Conservation (phyloP, 2,329 filamentous ascomycete species). For the Ceratocystiopsis brevicomis region DNA sequence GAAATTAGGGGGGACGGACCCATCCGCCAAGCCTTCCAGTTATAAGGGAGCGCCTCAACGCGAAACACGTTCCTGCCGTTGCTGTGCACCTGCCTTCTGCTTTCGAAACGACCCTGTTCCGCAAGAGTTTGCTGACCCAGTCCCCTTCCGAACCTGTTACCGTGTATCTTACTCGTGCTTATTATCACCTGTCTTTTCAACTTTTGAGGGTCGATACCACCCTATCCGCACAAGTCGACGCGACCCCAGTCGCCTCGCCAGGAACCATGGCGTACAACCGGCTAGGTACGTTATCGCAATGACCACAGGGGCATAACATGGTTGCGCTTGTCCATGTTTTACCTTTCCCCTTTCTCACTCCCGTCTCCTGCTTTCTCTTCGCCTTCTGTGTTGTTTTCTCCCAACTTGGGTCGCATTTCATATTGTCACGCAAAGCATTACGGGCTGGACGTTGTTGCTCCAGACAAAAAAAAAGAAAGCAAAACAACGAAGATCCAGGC, state of each 20-base stretch:
- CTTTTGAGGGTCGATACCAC: background rate
- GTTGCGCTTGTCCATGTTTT: background rate
- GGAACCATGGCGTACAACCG: conserved; percentile 53
- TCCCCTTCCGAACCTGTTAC: too few species aligned
- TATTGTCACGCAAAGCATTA: conserved; percentile 1
- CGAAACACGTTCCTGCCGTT: conserved; percentile 9
- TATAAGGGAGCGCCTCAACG: conserved; percentile 1
- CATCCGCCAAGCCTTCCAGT: conserved; percentile 2
- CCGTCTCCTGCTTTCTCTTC: background rate
- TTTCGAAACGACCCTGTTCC: background rate
- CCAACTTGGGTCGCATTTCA: background rate
- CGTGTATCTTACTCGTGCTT: background rate
- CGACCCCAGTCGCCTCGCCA: background rate
- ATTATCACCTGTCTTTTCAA: too few species aligned
- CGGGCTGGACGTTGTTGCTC: background rate
- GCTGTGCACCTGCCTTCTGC: background rate
- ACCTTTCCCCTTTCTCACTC: background rate
- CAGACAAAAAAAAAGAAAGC: background rate
- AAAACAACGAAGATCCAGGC: background rate
- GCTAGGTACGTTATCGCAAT: conserved; percentile 37
- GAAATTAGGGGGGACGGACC: background rate
- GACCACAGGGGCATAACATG: background rate
- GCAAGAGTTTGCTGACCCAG: background rate
- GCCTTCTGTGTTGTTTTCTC: background rate
- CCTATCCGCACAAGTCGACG: background rate